Percentiles rank a stretch among this genome's conserved stretches.
Conservation (phyloP, 2,329 filamentous ascomycete species). For the Sporothrix luriei region DNA sequence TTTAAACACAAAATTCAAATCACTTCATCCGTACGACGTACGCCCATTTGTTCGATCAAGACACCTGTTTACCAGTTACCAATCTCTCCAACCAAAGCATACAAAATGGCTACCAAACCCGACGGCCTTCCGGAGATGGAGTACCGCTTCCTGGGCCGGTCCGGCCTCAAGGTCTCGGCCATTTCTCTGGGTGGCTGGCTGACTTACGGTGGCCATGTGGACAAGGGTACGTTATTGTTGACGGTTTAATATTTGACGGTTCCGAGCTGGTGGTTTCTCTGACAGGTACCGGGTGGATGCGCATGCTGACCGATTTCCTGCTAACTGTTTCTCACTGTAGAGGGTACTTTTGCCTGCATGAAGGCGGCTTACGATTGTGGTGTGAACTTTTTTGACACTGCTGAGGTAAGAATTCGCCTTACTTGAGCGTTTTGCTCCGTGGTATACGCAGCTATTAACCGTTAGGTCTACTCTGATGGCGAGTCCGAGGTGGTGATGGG, state of each 20-base stretch:
- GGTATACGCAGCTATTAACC: constrained; percentile 30
- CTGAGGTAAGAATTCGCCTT: constrained; percentile 46
- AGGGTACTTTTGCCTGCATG: constrained; percentile 63
- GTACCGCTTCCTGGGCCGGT: constrained; percentile 32
- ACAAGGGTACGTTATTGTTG: constrained; percentile 37
- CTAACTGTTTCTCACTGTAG: constrained; percentile 40
- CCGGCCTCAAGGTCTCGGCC: constrained; percentile 36
- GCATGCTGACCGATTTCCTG: not conserved
- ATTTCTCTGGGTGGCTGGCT: constrained; percentile 56
- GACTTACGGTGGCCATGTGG: constrained; percentile 48
- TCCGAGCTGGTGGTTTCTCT: no score
- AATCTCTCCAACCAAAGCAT: not conserved
- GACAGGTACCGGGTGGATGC: constrained; percentile 2
- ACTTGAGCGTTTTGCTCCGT: not conserved
- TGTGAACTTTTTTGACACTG: constrained; percentile 66
- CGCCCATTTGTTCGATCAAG: not conserved
- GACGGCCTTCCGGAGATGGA: constrained; percentile 31
- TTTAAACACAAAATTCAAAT: not conserved
- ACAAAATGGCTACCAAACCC: constrained; percentile 24
- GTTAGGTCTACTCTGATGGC: constrained; percentile 55
- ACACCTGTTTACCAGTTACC: not conserved
- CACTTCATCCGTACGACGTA: not conserved
- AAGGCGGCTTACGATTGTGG: constrained; percentile 63
- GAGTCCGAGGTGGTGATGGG: constrained; percentile 67
- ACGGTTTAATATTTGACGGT: not conserved